Evolutionary conservation across 306 rosid species (phyloP).

Genomic region (Erythrophleum fordii): DNA sequence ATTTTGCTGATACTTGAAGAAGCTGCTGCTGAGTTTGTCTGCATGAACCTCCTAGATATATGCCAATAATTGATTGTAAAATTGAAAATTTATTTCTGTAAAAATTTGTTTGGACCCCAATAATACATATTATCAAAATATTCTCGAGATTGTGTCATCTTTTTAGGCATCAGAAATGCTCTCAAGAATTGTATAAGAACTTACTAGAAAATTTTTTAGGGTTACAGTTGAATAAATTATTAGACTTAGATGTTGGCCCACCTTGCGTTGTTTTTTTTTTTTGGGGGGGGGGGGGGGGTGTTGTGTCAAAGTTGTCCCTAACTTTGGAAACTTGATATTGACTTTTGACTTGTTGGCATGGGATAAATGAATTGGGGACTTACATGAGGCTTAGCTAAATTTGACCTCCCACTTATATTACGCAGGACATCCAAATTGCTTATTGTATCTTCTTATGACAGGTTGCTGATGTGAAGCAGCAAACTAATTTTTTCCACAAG

Average conservation of each 20-base stretch:
- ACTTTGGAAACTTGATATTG: neutral
- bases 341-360: slow-evolving; percentile 12
- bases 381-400: slow-evolving; percentile 3
- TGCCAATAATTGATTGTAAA: slow-evolving; percentile 20
- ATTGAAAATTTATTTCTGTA: neutral
- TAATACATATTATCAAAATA: slow-evolving; percentile 17
- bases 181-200: neutral
- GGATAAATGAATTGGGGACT: slow-evolving; percentile 17
- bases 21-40: slow-evolving; percentile 8
- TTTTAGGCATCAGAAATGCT: neutral
- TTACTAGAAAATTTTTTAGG: slow-evolving; percentile 20
- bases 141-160: neutral
- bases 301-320: neutral
- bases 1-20: slow-evolving; percentile 33
- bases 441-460: slow-evolving; percentile 47
- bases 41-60: slow-evolving; percentile 22
- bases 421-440: slow-evolving; percentile 23
- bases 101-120: slow-evolving; percentile 20
- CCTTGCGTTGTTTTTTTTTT: neutral
- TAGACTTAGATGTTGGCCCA: slow-evolving; percentile 33
- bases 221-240: neutral
- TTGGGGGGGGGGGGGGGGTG: neutral
- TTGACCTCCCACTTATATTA: slow-evolving; percentile 13
- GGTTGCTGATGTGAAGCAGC: slow-evolving; percentile 74
- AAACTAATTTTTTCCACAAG: slow-evolving; percentile 74